Conservation (phyloP, 192 early-diverging fungal species). For the Linnemannia hyalina region DNA sequence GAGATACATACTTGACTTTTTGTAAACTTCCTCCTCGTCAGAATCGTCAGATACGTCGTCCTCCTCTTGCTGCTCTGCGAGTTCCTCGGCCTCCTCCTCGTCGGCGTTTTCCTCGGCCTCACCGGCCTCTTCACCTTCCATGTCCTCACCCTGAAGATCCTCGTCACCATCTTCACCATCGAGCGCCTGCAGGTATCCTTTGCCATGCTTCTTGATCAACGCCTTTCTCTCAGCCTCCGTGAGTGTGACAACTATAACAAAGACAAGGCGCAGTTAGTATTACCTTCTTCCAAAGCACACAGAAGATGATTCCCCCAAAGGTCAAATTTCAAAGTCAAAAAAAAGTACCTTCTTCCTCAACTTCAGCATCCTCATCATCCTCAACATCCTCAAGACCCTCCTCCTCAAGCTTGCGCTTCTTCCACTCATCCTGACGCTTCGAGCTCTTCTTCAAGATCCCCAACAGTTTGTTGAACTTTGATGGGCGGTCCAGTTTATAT, state of each 20-base stretch:
- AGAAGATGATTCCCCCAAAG: background rate
- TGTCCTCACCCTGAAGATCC: slow-evolving; percentile 34
- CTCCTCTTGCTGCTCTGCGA: slow-evolving; percentile 48
- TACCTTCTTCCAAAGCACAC: background rate
- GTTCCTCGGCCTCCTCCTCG: slow-evolving; percentile 32
- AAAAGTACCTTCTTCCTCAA: slow-evolving; percentile 37
- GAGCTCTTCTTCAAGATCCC: slow-evolving; percentile 70
- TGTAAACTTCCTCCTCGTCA: slow-evolving; percentile 51
- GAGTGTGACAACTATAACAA: slow-evolving; percentile 27
- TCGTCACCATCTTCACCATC: slow-evolving; percentile 48
- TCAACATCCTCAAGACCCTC: slow-evolving; percentile 62
- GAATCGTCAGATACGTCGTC: slow-evolving; percentile 59
- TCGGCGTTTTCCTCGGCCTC: slow-evolving; percentile 37
- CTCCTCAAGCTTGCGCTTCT: slow-evolving; percentile 63
- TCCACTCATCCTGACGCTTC: slow-evolving; percentile 64
- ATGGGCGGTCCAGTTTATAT: slow-evolving; percentile 62
- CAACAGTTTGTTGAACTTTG: slow-evolving; percentile 70
- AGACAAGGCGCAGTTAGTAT: background rate
- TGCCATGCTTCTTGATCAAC: slow-evolving; percentile 54
- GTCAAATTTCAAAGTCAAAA: background rate
- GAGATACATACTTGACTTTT: slow-evolving; percentile 45
- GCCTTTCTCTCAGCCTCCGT: slow-evolving; percentile 51
- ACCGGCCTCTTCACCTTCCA: slow-evolving; percentile 18
- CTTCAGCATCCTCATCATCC: slow-evolving; percentile 42
- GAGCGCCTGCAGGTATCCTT: slow-evolving; percentile 40